Conservation (phyloP, 352 stramenopile species). For the Globisporangium canariense region DNA sequence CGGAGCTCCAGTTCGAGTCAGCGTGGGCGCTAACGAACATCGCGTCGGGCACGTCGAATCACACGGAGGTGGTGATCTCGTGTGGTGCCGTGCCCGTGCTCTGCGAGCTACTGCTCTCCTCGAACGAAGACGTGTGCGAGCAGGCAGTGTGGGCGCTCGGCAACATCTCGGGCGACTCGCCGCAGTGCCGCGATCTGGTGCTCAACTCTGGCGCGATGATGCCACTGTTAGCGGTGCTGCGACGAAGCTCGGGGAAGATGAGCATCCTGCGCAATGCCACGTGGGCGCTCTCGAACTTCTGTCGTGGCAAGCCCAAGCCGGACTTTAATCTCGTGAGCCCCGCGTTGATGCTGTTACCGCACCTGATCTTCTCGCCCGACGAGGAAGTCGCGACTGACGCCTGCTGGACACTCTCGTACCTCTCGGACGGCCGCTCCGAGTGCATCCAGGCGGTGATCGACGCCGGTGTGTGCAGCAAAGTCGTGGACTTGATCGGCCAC, state of each 20-base stretch:
- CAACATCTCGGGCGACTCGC: slow-evolving; percentile 99
- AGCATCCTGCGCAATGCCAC: slow-evolving; percentile 98
- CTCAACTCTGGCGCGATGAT: slow-evolving; percentile 91
- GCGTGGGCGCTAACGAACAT: slow-evolving; percentile 99
- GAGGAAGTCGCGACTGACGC: slow-evolving; percentile 98
- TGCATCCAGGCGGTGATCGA: slow-evolving; percentile 98
- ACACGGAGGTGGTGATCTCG: slow-evolving; percentile 98
- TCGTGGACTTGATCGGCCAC: slow-evolving; percentile 96
- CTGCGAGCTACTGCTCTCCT: slow-evolving; percentile 93
- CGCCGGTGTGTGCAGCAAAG: slow-evolving; percentile 89
- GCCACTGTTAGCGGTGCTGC: slow-evolving; percentile 66
- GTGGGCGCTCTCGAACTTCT: slow-evolving; percentile 99
- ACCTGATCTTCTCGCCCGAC: slow-evolving; percentile 96
- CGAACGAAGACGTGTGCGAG: slow-evolving; percentile 97
- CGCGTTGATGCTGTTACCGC: slow-evolving; percentile 91
- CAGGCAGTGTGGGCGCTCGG: slow-evolving; percentile 97
- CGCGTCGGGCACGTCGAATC: slow-evolving; percentile 95
- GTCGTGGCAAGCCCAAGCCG: slow-evolving; percentile 84
- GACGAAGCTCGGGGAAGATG: slow-evolving; percentile 47
- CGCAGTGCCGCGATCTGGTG: slow-evolving; percentile 95
- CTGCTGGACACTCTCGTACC: slow-evolving; percentile 98
- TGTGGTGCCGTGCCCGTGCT: slow-evolving; percentile 97
- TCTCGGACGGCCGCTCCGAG: slow-evolving; percentile 97
- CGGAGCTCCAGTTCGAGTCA: slow-evolving; percentile 97
- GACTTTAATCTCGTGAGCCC: slow-evolving; percentile 85